Percentiles rank a stretch among this genome's conserved stretches.
These are phyloP conservation scores for Debaryomyces nepalensis DNA, from an alignment of 1,139 yeast species.

Conservation along the genomic window DNA sequence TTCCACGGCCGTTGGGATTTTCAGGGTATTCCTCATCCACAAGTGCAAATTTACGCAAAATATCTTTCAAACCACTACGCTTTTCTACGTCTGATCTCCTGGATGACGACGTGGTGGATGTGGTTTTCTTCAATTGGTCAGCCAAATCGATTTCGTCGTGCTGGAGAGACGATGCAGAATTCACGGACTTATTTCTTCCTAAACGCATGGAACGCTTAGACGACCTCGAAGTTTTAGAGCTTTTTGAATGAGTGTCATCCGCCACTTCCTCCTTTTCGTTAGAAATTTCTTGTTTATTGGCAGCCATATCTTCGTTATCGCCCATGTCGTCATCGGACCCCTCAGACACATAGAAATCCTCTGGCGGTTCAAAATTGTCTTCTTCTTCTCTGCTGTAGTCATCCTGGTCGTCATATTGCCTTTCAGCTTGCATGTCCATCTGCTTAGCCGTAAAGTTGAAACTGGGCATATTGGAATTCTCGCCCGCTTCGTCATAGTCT, in stretches of 20 bases:
- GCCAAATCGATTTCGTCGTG: constrained; percentile 25
- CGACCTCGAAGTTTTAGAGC: constrained; percentile 10
- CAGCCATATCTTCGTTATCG: background rate
- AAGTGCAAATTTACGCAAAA: constrained; percentile 42
- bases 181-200: constrained; percentile 14
- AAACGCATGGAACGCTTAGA: background rate
- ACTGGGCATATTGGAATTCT: constrained; percentile 23
- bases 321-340: background rate
- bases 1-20: constrained; percentile 13
- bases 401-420: constrained; percentile 13
- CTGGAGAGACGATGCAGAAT: constrained; percentile 12
- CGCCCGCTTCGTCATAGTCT: constrained; percentile 20
- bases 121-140: constrained; percentile 23
- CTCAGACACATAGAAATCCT: constrained; percentile 5
- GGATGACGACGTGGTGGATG: constrained; percentile 17
- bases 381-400: constrained; percentile 14
- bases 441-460: constrained; percentile 16
- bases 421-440: constrained; percentile 1
- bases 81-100: constrained; percentile 9
- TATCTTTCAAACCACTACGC: constrained; percentile 31
- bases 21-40: constrained; percentile 36
- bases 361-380: constrained; percentile 10
- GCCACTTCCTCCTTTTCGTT: constrained; percentile 12
- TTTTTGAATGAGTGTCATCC: constrained; percentile 13
- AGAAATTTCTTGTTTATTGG: background rate